Conservation (phyloP, 805 yeast genomes). For the Saccharomycopsis vini region DNA sequence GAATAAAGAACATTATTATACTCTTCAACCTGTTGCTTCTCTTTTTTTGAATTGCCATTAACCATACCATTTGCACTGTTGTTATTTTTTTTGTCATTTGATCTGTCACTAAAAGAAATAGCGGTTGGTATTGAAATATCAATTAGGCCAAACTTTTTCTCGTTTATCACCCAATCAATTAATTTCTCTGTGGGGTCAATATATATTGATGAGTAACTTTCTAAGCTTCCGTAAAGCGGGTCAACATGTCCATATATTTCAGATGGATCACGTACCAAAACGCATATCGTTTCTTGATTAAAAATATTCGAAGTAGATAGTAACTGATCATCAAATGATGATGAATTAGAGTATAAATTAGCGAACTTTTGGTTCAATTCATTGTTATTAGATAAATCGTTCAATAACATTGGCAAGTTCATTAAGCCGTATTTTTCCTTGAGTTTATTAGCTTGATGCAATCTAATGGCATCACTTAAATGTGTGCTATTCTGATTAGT, state of each 20-base stretch:
- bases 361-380: conserved; percentile 8
- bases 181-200: conserved; percentile 67
- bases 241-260: conserved; percentile 85
- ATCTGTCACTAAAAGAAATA: conserved; percentile 28
- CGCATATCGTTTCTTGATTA: conserved; percentile 51
- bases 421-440: conserved; percentile 51
- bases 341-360: conserved; percentile 27
- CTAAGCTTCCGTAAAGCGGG: conserved; percentile 70
- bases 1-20: conserved; percentile 27
- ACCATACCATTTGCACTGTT: not conserved
- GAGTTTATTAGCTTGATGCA: conserved; percentile 54
- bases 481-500: conserved; percentile 36
- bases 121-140: conserved; percentile 74
- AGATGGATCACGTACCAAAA: conserved; percentile 84
- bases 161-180: conserved; percentile 53
- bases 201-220: conserved; percentile 61
- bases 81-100: not conserved
- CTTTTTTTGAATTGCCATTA: conserved; percentile 1
- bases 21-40: conserved; percentile 10
- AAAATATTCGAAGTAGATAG: conserved; percentile 65
- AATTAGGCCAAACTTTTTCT: conserved; percentile 62
- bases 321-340: conserved; percentile 52
- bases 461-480: conserved; percentile 67
- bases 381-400: conserved; percentile 25
- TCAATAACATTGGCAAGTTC: conserved; percentile 52